Base-by-base conservation (phyloP, 768 basidiomycete species). In the Arthromyces matolae region DNA sequence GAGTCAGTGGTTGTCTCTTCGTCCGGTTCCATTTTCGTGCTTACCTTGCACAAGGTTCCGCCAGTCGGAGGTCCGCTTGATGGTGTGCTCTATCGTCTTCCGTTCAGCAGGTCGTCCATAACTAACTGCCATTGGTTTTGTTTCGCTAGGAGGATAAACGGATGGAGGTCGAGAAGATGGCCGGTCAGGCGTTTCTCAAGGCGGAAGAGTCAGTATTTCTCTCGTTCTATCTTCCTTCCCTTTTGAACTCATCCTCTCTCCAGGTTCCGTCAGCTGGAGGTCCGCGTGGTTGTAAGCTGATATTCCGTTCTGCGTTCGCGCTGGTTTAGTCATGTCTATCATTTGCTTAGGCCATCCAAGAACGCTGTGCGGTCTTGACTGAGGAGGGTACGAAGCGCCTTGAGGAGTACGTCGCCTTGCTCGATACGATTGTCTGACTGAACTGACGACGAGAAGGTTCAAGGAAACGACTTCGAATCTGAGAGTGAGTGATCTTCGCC, bases 271-370 rank as follows among this genome's bases (percentile, higher is more conserved):
- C 18, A 28, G 3, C 25, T 29, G 10, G 44, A 51, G 40, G 40
- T 45, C 35, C 47, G 34, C 9, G 39, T 34, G 6, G 36, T 34
- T 54, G 53, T 61, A 36, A 31, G 41, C 39, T 6, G n/a, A n/a
- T 20, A 2, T 20, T 23, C 3, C 9, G 28, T 6, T 46, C 4
- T 3, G 10, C 18, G 0, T 5, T 23, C 13, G 31, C 13, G 10
- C 13, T 3, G n/a, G 14, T 8, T 42, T 14, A 13, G 14, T 20
- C 13, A 42, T 4, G 6, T 12, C n/a, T 14, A 31, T n/a, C 20
- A 16, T 33, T 1, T 13, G 3, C n/a, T n/a, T 28, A 47, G 45
- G 45, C 28, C 5, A 12, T 39, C 9, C 13, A 47, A n/a, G 37
- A 39, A 27, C 28, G 22, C 8, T 41, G 13, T 48, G 25, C 12